Evolutionary conservation across 1,284 basidiomycete genomes (phyloP), one percentile per base, ranked within the genome.

Genomic region (Ceratobasidium theobromae): DNA sequence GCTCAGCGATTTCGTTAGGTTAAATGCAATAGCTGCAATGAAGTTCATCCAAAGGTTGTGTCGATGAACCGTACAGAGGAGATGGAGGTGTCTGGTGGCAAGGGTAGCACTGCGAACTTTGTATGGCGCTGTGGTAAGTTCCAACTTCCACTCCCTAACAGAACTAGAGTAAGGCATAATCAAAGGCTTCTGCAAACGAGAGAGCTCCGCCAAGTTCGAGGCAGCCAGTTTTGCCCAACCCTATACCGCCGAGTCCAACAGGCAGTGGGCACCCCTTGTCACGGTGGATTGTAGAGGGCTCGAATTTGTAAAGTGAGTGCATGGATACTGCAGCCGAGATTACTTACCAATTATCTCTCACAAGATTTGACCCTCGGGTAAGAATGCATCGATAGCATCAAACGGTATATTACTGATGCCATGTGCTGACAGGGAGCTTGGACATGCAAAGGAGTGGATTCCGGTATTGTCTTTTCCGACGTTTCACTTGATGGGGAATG

Each of bases 11-110:
- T 8, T 53, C 35, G 5, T 8, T 70, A 92, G 88, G 88, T 92
- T n/a, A 82, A 85, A 76, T 92, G 89, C 74, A 89, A 79, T 32
- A 88, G 84, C 73, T 92, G 89, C 73, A 80, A 88, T 67, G 89
- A 91, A 76, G 75, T 76, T 1, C 89, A 92, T 71, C 83, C 85
- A 0, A 91, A 89, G 71, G 70, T 80, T 53, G 84, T 92, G 1
- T 76, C 86, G 32, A 71, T 92, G 69, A 91, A 91, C 71, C 85
- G 86, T 51, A 69, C 77, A 88, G 84, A 91, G 76, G 79, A 84
- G 73, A 81, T 76, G 66, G 82, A 85, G 68, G 77, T 89, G n/a
- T 81, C 82, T 14, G 80, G 84, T 14, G 79, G 85, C 6, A 91
- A 86, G 75, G 82, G 85, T 35, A 82, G 75, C 72, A 86, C 78